Base-by-base conservation (phyloP, 306 rosid genomes). In the Cucumis cinereus region DNA sequence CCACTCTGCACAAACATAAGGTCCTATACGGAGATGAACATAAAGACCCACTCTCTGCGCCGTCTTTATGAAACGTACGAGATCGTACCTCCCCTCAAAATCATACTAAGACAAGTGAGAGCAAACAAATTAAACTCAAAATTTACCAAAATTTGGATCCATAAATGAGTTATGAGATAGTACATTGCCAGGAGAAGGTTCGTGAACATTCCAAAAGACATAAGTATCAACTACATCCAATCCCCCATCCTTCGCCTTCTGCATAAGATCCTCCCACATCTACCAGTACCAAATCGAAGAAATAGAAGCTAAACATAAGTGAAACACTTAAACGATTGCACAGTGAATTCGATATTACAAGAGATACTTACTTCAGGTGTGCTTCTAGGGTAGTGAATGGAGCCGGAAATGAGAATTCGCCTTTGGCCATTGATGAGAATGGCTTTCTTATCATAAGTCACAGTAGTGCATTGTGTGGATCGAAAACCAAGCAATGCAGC, bases 311-410 rank as follows among this genome's bases (percentile, higher is more conserved):
- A 68, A 66, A 35, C 11, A 57, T 41, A 14, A 15, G 43, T 76
- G 23, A 55, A 67, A 61, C 14, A 28, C 26, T 7, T 10, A 54
- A 53, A 82, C 9, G 33, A 72, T 53, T 38, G 36, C 79, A 78
- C 8, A 7, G 6, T 26, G 38, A 60, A 2, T 69, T 20, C 33
- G 53, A 62, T 59, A 40, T 4, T 60, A 43, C 20, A 77, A 30
- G 80, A 78, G 53, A 22, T 59, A 28, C 49, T 26, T 81, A 89
- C 98, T 30, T 91, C 90, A 45, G 97, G 98, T 24, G 96, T 87
- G 85, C 98, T 94, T 86, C 98, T 86, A 75, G 98, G 97, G 82
- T 94, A 94, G 85, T 91, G 98, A 83, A 94, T 94, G 78, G 99
- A 94, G 11, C 99, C 99, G 9, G 99, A 94, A 55, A 94, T 81